These are phyloP conservation scores for Clavispora fructus DNA, from an alignment of 805 yeast species.

Conservation along the genomic window DNA sequence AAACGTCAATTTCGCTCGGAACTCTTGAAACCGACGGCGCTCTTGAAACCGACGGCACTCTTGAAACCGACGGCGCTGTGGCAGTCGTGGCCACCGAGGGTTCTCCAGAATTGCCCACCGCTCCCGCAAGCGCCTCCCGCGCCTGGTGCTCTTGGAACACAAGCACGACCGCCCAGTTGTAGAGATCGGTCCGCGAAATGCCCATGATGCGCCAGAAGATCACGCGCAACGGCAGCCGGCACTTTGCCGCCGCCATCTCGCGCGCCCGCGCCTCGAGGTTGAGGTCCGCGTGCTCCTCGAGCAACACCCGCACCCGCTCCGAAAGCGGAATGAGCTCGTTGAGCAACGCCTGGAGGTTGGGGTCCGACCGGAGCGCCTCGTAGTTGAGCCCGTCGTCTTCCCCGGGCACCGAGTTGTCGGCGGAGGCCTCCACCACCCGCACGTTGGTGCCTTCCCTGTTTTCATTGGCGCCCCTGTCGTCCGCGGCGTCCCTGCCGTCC, in stretches of 20 bases:
- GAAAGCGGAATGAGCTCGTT: slow-evolving; percentile 37
- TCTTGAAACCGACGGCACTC: too few species aligned
- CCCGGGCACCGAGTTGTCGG: background rate
- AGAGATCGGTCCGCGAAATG: slow-evolving; percentile 41
- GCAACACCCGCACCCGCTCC: slow-evolving; percentile 39
- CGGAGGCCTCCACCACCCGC: background rate
- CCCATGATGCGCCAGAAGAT: slow-evolving; percentile 58
- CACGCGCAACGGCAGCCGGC: slow-evolving; percentile 23
- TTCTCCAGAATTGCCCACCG: too few species aligned
- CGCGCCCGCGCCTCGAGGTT: slow-evolving; percentile 44
- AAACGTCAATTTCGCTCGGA: background rate
- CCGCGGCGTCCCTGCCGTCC: too few species aligned
- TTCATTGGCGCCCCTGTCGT: too few species aligned
- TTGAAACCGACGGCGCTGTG: too few species aligned
- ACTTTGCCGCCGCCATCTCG: slow-evolving; percentile 30
- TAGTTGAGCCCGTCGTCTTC: slow-evolving; percentile 17
- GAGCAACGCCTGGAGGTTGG: slow-evolving; percentile 30
- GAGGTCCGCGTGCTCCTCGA: slow-evolving; percentile 23
- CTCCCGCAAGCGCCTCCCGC: background rate
- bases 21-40: too few species aligned
- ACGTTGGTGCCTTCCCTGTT: too few species aligned
- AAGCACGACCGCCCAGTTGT: slow-evolving; percentile 43
- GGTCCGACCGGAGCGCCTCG: slow-evolving; percentile 33
- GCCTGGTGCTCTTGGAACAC: slow-evolving; percentile 9
- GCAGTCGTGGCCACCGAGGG: background rate